phyloP scores from a whole-genome alignment of 257 asterid genomes.

The Prunella vulgaris region DNA sequence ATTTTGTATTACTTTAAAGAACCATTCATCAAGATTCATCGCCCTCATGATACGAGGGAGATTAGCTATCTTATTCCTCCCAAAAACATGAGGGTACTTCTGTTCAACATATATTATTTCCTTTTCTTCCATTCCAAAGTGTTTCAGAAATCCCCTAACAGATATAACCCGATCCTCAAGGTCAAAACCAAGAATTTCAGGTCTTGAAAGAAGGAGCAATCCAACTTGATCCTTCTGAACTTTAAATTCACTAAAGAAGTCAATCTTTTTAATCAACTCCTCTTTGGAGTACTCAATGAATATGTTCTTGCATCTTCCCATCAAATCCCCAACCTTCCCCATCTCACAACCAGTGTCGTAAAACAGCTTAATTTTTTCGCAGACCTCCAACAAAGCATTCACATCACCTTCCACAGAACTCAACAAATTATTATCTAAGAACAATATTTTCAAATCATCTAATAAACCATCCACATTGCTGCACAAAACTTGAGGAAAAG shows the following conservation, averaged over 20 bases:
- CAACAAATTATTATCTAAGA: conserved; percentile 42
- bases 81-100: conserved; percentile 55
- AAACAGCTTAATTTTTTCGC: conserved; percentile 45
- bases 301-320: conserved; percentile 43
- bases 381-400: conserved; percentile 43
- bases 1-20: conserved; percentile 44
- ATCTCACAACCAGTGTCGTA: conserved; percentile 55
- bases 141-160: conserved; percentile 39
- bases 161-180: conserved; percentile 37
- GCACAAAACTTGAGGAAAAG: conserved; percentile 41
- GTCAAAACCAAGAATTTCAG: conserved; percentile 42
- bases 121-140: conserved; percentile 35
- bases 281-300: conserved; percentile 44
- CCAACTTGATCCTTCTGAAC: conserved; percentile 45
- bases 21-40: conserved; percentile 58
- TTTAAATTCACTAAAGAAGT: conserved; percentile 38
- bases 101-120: conserved; percentile 34
- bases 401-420: conserved; percentile 38
- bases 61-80: conserved; percentile 57
- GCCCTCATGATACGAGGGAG: conserved; percentile 49
- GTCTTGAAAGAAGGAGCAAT: conserved; percentile 45
- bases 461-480: conserved; percentile 40
- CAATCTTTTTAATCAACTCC: conserved; percentile 43
- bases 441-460: conserved; percentile 40
- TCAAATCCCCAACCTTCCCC: conserved; percentile 48